Conservation (phyloP, 176 grass and related monocot genomes). For the Areca catechu region DNA sequence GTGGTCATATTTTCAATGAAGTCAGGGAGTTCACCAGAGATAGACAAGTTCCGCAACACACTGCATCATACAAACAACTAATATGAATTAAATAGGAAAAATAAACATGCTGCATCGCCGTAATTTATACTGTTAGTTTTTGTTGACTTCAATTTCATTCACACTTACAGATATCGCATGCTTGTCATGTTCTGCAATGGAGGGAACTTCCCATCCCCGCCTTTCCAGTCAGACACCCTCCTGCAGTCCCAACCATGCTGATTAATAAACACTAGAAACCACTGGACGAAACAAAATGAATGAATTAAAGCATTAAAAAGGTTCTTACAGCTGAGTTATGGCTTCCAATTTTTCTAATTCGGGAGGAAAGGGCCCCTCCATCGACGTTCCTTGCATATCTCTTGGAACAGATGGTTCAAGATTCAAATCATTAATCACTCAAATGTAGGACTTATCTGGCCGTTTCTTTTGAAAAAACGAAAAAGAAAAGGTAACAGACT, state of each 20-base stretch:
- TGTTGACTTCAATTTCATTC: too few relatives aligned
- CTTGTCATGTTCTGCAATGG: background rate
- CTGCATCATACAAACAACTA: background rate
- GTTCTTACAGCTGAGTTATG: constrained; percentile 3
- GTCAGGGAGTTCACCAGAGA: constrained; percentile 14
- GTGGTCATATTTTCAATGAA: constrained; percentile 1
- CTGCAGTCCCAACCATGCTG: background rate
- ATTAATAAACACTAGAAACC: too few relatives aligned
- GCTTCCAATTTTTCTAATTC: background rate
- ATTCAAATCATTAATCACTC: background rate
- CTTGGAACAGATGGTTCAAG: constrained; percentile 2
- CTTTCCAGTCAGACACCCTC: constrained; percentile 14
- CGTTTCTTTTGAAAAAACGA: background rate
- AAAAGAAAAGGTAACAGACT: background rate
- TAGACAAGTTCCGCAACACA: constrained; percentile 18
- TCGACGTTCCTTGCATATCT: constrained; percentile 15
- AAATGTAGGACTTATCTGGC: background rate
- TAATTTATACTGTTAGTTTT: too few relatives aligned
- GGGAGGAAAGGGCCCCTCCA: constrained; percentile 10
- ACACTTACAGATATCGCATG: constrained; percentile 4
- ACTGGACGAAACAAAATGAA: too few relatives aligned
- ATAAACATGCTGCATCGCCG: too few relatives aligned
- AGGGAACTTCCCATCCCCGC: constrained; percentile 11
- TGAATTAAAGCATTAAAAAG: background rate
- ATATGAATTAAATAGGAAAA: too few relatives aligned